Evolutionary conservation across 208 protist species (phyloP).

Genomic region (Trypanosomatidae sp.): DNA sequence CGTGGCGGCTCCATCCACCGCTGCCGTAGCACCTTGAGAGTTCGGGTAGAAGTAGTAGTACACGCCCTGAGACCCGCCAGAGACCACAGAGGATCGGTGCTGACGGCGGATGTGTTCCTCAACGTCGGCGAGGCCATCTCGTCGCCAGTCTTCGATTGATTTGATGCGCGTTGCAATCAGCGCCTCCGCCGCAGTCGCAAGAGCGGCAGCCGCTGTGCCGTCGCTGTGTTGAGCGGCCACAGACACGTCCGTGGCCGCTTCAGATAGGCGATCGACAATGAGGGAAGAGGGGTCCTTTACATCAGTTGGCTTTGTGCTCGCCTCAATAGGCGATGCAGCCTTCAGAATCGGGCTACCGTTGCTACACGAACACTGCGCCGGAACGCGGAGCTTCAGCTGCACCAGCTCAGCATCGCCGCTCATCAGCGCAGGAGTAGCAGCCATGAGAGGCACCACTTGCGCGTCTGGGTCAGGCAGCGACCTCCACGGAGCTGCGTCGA

Average conservation of each 20-base stretch:
- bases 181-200: not conserved
- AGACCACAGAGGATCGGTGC: conserved; percentile 24
- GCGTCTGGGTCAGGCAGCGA: not conserved
- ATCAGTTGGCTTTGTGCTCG: not conserved
- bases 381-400: conserved; percentile 15
- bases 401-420: not conserved
- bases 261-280: not conserved
- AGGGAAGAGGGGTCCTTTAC: not conserved
- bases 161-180: conserved; percentile 21
- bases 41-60: conserved; percentile 34
- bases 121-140: conserved; percentile 27
- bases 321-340: not conserved
- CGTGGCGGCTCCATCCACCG: not conserved
- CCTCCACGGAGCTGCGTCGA: not conserved
- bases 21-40: not conserved
- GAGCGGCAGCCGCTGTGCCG: not conserved
- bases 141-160: conserved; percentile 36
- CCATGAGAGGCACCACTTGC: not conserved
- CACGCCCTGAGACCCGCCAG: conserved; percentile 14
- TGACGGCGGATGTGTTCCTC: conserved; percentile 25
- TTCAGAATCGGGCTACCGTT: not conserved
- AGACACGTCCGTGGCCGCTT: not conserved
- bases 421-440: not conserved
- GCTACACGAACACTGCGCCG: not conserved
- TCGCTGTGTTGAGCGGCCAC: not conserved